Evolutionary conservation across 2,329 filamentous ascomycete genomes (phyloP).

Genomic region (Hypoxylon rubiginosum): DNA sequence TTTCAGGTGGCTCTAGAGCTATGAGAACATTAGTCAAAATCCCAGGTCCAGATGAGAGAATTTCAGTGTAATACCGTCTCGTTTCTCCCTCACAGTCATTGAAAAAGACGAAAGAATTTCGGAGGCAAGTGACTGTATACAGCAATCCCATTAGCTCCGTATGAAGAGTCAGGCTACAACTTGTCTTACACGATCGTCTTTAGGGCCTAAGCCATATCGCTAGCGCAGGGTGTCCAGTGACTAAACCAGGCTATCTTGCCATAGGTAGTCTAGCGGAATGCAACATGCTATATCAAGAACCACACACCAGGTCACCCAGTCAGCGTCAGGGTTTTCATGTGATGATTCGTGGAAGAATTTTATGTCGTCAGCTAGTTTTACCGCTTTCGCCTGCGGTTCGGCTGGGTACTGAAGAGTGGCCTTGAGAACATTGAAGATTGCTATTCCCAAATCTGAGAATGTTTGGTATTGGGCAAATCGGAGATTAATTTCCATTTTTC

Average conservation of each 20-base stretch:
- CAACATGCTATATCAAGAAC: conserved; percentile 1
- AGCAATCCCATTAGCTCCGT: background rate
- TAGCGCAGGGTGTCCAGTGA: conserved; percentile 1
- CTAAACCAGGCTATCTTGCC: conserved; percentile 7
- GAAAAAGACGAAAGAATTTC: background rate
- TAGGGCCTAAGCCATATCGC: background rate
- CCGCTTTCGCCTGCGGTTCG: background rate
- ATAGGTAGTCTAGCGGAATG: conserved; percentile 2
- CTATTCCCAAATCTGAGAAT: background rate
- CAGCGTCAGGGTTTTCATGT: background rate
- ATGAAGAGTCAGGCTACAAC: too few relatives aligned
- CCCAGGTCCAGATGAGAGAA: background rate
- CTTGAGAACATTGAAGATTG: conserved; percentile 14
- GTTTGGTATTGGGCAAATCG: background rate
- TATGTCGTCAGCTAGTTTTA: conserved; percentile 8
- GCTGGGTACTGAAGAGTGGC: conserved; percentile 11
- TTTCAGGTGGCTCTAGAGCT: background rate
- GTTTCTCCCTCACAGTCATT: conserved; percentile 3
- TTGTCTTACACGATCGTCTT: too few relatives aligned
- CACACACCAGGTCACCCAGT: background rate
- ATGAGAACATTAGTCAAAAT: background rate
- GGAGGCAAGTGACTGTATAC: background rate
- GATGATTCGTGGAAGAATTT: conserved; percentile 1
- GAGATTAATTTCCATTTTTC: conserved; percentile 3
- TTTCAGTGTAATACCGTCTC: background rate